Conservation (phyloP, 1,139 yeast species). For the Tardiomyces digboiensis region DNA sequence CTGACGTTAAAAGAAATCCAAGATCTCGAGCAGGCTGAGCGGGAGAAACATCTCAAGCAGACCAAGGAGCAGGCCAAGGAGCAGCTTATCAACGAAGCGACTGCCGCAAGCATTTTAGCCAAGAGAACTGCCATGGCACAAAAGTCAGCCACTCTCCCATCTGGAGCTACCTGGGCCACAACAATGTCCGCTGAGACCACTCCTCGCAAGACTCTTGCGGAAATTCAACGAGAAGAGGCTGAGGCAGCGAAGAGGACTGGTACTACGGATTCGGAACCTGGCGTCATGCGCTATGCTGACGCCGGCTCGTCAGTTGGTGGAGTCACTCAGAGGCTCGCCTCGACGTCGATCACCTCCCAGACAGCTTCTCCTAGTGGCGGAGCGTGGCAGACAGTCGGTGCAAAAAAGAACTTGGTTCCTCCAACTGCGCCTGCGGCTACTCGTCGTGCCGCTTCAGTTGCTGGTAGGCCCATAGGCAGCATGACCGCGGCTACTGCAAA, state of each 20-base stretch:
- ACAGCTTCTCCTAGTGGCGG: slow-evolving; percentile 12
- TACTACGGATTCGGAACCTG: slow-evolving; percentile 7
- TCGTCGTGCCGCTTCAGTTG: neutral
- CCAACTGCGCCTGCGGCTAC: slow-evolving; percentile 21
- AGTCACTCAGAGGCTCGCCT: neutral
- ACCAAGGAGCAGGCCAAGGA: slow-evolving; percentile 22
- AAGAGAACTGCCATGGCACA: slow-evolving; percentile 9
- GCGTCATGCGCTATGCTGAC: slow-evolving; percentile 11
- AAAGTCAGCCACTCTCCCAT: slow-evolving; percentile 30
- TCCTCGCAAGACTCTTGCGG: slow-evolving; percentile 34
- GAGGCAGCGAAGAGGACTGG: slow-evolving; percentile 5
- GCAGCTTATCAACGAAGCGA: slow-evolving; percentile 23
- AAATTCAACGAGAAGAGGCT: slow-evolving; percentile 41
- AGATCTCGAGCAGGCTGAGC: slow-evolving; percentile 49
- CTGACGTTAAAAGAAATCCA: slow-evolving; percentile 64
- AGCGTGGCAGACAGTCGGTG: slow-evolving; percentile 32
- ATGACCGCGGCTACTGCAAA: slow-evolving; percentile 2
- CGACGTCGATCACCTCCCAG: slow-evolving; percentile 3
- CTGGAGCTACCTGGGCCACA: slow-evolving; percentile 49
- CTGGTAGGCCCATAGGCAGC: slow-evolving; percentile 1
- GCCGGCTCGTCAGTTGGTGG: slow-evolving; percentile 3
- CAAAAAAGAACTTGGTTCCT: slow-evolving; percentile 16
- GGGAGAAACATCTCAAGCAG: slow-evolving; percentile 20
- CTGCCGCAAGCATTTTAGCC: slow-evolving; percentile 11
- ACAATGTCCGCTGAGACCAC: slow-evolving; percentile 12